Conservation (phyloP, 495 filamentous ascomycete species). For the Podospora tetraspora region DNA sequence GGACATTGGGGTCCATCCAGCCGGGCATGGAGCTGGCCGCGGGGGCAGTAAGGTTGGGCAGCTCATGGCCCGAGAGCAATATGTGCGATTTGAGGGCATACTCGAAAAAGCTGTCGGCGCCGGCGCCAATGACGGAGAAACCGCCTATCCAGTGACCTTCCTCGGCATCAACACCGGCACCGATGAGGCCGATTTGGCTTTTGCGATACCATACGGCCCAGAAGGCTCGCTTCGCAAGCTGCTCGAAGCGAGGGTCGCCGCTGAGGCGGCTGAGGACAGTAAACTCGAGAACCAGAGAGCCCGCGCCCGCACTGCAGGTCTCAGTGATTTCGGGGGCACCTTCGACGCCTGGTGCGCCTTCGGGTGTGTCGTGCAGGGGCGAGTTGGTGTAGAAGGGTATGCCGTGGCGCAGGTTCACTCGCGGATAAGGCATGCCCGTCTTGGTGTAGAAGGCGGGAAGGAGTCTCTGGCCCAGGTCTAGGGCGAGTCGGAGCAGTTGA, state of each 20-base stretch:
- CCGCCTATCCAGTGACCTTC: slow-evolving; percentile 83
- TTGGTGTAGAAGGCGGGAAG: slow-evolving; percentile 84
- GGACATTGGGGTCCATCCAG: slow-evolving; percentile 50
- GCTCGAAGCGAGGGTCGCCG: slow-evolving; percentile 79
- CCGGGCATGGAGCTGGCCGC: slow-evolving; percentile 22
- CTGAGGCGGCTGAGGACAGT: slow-evolving; percentile 84
- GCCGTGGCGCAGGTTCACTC: slow-evolving; percentile 88
- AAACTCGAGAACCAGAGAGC: slow-evolving; percentile 90
- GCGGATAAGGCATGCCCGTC: slow-evolving; percentile 89
- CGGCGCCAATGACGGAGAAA: slow-evolving; percentile 87
- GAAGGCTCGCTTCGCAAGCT: slow-evolving; percentile 84
- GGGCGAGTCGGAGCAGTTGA: slow-evolving; percentile 77
- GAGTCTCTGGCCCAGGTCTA: slow-evolving; percentile 75
- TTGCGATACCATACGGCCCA: slow-evolving; percentile 89
- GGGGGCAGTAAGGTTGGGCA: slow-evolving; percentile 45
- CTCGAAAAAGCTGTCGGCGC: slow-evolving; percentile 96
- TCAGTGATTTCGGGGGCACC: slow-evolving; percentile 73
- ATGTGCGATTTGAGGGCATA: slow-evolving; percentile 94
- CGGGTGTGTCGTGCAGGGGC: slow-evolving; percentile 50
- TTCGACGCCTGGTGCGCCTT: slow-evolving; percentile 27
- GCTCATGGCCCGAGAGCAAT: slow-evolving; percentile 65
- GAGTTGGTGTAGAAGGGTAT: slow-evolving; percentile 87
- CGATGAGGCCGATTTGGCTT: slow-evolving; percentile 81
- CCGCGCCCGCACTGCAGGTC: slow-evolving; percentile 92
- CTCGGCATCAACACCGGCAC: slow-evolving; percentile 87